Conservation (phyloP, 768 basidiomycete species). For the Pluteus cervinus region DNA sequence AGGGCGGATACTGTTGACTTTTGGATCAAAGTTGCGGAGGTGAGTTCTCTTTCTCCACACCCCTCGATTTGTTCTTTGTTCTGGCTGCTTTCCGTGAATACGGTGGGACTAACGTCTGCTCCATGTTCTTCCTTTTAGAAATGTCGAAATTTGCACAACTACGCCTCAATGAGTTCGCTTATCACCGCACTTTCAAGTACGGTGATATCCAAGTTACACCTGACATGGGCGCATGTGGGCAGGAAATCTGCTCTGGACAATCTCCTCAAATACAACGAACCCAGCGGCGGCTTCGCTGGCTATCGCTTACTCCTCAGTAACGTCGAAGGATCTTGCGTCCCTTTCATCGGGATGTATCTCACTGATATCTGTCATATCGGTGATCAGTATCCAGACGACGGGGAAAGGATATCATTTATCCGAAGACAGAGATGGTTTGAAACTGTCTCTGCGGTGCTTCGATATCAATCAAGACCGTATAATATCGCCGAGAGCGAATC, state of each 20-base stretch:
- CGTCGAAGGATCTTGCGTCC: constrained; percentile 57
- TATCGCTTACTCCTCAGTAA: constrained; percentile 46
- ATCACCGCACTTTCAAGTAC: constrained; percentile 56
- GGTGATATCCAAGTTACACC: constrained; percentile 47
- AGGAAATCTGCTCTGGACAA: constrained; percentile 44
- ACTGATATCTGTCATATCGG: constrained; percentile 52
- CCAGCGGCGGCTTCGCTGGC: constrained; percentile 48
- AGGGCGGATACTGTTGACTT: constrained; percentile 58
- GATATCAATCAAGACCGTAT: constrained; percentile 50
- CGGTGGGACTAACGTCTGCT: not conserved
- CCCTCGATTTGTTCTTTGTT: constrained; percentile 1
- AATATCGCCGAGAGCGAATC: constrained; percentile 38
- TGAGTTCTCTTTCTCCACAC: constrained; percentile 21
- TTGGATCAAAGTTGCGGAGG: constrained; percentile 79
- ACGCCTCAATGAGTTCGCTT: constrained; percentile 63
- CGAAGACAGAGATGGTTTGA: constrained; percentile 55
- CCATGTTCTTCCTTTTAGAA: constrained; percentile 35
- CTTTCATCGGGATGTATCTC: constrained; percentile 59
- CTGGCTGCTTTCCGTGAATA: constrained; percentile 8
- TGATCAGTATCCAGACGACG: constrained; percentile 41
- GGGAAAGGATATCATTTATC: constrained; percentile 39
- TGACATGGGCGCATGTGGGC: constrained; percentile 63
- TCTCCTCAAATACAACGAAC: constrained; percentile 52
- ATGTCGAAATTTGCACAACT: constrained; percentile 59
- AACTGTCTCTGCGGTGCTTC: constrained; percentile 47